Evolutionary conservation across 768 basidiomycete species (phyloP), one percentile per base, ranked within the genome.

Genomic region (Tubosaeta brunneosetosa): DNA sequence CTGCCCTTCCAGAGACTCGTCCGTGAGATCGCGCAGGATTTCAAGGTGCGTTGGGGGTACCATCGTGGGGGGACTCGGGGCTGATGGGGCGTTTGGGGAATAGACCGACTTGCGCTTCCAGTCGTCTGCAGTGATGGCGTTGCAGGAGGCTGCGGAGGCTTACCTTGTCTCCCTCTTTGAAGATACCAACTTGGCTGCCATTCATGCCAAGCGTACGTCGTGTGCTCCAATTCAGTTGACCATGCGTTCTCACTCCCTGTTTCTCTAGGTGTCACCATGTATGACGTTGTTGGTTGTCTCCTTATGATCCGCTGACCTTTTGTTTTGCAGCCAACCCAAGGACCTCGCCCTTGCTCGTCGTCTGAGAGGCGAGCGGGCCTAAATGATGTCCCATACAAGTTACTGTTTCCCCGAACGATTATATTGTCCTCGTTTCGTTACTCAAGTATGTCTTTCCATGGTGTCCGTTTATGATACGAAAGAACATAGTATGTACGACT

Each of bases 1-100:
- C 90, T 98, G 58, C 95, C 95, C 61, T 97, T 97, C 93, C 94
- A 97, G 77, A 84, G 94, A 64, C 85, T 98, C 64, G 94, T 97
- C 59, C 91, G 91, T 80, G 88, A 94, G 76, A 93, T 94, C 62
- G 91, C 91, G n/a, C 91, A 93, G 73, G 91, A 91, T 73, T 93
- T 94, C 82, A 94, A 94, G 86, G 88, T 86, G 53, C 29, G 75
- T 61, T 34, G 16, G 16, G 26, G 42, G 19, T 13, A 5, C n/a
- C 22, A 22, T 22, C 22, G 22, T 22, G 22, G 3, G 22, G 22
- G 22, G 22, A 22, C 3, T 22, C 22, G 8, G 4, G 0, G 8
- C 7, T 53, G 34, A 61, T 25, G 27, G 8, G 19, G 25, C 16
- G 16, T 13, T 7, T 49, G 51, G 57, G 41, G 38, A 56, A 43